Evolutionary conservation across 495 filamentous ascomycete genomes (phyloP).

Genomic region (Penicillium cataractarum): DNA sequence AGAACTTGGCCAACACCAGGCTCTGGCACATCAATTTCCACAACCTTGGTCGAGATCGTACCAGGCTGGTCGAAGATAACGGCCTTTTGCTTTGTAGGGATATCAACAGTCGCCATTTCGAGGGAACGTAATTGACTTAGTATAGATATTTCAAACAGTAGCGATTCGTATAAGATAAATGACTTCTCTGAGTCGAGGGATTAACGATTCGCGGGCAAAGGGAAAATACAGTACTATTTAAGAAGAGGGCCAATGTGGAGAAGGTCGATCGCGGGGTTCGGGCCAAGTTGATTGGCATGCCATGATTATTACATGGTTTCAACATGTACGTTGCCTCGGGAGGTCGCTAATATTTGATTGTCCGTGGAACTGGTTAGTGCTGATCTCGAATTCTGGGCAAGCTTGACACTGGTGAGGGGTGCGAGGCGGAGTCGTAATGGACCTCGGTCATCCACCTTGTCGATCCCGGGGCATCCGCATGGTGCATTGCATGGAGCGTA

Average conservation of each 20-base stretch:
- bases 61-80: constrained; percentile 71
- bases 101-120: constrained; percentile 36
- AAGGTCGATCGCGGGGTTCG: constrained; percentile 11
- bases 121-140: neutral
- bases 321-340: constrained; percentile 4
- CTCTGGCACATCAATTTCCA: constrained; percentile 66
- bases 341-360: neutral
- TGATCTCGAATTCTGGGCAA: neutral
- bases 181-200: neutral
- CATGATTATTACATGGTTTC: neutral
- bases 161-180: neutral
- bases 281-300: constrained; percentile 1
- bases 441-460: constrained; percentile 15
- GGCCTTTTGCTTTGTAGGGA: constrained; percentile 70
- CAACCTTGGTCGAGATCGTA: constrained; percentile 67
- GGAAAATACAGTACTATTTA: neutral
- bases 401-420: constrained; percentile 12
- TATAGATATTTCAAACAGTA: neutral
- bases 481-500: neutral
- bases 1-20: constrained; percentile 67
- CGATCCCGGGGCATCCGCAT: constrained; percentile 3
- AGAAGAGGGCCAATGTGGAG: constrained; percentile 5
- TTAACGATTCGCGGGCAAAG: neutral
- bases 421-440: constrained; percentile 15
- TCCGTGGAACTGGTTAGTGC: neutral